Evolutionary conservation across 108 stramenopile genomes (phyloP).

Genomic region (Discostella stelligeroides): DNA sequence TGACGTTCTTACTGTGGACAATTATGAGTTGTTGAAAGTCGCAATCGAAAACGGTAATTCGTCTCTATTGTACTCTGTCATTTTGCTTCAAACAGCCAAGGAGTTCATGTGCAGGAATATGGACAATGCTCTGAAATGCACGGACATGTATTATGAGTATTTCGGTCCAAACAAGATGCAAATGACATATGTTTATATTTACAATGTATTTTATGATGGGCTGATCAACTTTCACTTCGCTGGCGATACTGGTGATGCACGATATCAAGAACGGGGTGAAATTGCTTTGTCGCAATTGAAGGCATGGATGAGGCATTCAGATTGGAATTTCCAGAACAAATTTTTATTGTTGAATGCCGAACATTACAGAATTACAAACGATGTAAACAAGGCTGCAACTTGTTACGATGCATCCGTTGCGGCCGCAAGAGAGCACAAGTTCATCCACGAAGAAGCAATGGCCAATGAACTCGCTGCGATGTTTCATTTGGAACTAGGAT

Average conservation of each 20-base stretch:
- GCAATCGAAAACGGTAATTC: neutral
- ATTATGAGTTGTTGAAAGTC: constrained; percentile 3
- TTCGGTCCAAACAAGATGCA: neutral
- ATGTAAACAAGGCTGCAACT: constrained; percentile 8
- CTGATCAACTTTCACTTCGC: constrained; percentile 6
- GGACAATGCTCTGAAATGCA: constrained; percentile 1
- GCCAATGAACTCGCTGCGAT: constrained; percentile 15
- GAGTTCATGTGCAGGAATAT: constrained; percentile 4
- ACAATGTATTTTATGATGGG: constrained; percentile 3
- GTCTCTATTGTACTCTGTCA: neutral
- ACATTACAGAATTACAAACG: neutral
- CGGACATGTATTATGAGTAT: neutral
- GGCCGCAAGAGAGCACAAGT: constrained; percentile 25
- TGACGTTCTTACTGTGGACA: neutral
- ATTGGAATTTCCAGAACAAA: constrained; percentile 29
- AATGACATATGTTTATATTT: neutral
- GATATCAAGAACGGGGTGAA: constrained; percentile 4
- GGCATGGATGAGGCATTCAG: neutral
- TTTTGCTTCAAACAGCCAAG: neutral
- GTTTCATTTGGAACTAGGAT: constrained; percentile 13
- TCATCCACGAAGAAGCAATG: constrained; percentile 21
- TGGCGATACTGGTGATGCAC: constrained; percentile 3
- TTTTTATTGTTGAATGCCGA: constrained; percentile 16
- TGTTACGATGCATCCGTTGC: constrained; percentile 20
- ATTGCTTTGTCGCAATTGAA: neutral